Percentiles rank a stretch among this genome's conserved stretches.
These are phyloP conservation scores for Teratosphaeriaceae sp. DNA, from an alignment of 2,329 filamentous ascomycete genomes.

Conservation along the genomic window DNA sequence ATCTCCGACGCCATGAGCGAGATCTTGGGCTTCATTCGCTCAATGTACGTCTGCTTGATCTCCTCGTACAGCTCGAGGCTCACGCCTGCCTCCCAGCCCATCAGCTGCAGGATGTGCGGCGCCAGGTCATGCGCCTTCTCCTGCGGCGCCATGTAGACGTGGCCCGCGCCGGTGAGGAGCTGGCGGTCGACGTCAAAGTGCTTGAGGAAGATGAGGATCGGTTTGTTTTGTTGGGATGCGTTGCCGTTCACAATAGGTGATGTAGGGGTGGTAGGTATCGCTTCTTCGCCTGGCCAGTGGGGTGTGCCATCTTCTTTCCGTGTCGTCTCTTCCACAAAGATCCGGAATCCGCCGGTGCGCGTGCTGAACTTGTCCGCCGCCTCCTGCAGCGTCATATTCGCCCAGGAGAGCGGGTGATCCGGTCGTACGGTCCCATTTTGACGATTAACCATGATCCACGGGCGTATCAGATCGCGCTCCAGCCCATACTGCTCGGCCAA, in stretches of 20 bases:
- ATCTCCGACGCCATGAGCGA: slow-evolving; percentile 87
- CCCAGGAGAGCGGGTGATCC: slow-evolving; percentile 76
- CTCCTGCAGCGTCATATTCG: slow-evolving; percentile 61
- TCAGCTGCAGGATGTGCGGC: slow-evolving; percentile 68
- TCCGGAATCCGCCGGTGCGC: slow-evolving; percentile 60
- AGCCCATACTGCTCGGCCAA: slow-evolving; percentile 65
- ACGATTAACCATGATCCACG: slow-evolving; percentile 98
- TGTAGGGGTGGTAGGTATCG: slow-evolving; percentile 45
- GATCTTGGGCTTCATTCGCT: slow-evolving; percentile 84
- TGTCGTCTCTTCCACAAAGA: slow-evolving; percentile 80
- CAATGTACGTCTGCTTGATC: slow-evolving; percentile 98
- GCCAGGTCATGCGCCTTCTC: slow-evolving; percentile 83
- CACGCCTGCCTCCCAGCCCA: slow-evolving; percentile 73
- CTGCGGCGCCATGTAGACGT: slow-evolving; percentile 80
- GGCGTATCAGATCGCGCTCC: slow-evolving; percentile 63
- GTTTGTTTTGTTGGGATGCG: slow-evolving; percentile 34
- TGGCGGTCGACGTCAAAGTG: slow-evolving; percentile 78
- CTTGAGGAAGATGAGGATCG: slow-evolving; percentile 85
- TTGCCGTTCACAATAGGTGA: slow-evolving; percentile 36
- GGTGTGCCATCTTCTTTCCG: slow-evolving; percentile 64
- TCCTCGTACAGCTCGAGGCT: slow-evolving; percentile 81
- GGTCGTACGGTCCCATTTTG: slow-evolving; percentile 96
- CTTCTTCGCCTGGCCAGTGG: slow-evolving; percentile 61
- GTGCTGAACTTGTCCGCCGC: slow-evolving; percentile 62
- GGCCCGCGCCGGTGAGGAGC: slow-evolving; percentile 66